Base-by-base conservation (phyloP, 2,329 filamentous ascomycete genomes). In the Calonectria multiphialidica region DNA sequence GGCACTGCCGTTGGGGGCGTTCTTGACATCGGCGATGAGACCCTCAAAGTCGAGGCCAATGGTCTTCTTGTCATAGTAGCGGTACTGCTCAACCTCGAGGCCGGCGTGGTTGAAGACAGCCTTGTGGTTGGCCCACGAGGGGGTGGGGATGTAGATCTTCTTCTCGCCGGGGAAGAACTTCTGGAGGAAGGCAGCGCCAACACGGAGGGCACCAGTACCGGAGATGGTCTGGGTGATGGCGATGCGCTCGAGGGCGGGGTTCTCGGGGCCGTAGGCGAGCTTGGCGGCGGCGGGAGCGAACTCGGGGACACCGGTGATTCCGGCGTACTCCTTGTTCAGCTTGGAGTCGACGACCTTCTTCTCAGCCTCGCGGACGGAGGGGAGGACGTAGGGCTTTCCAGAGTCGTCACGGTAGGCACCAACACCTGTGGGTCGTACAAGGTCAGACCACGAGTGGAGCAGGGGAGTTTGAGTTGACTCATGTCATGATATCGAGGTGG, bases 11-110 rank as follows among this genome's bases (percentile, higher is more conserved):
- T 93, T 91, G 79, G 96, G 95, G 70, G 96, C 95, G 78, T 90
- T 91, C 89, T 97, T 95, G 87, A 99, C 93, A 84, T 98, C 96
- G 81, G 91, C 93, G 72, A 98, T 83, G 90, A 99, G 91, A 81
- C 97, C 97, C 78, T 97, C 95, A 82, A 98, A 98, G 90, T 99
- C 97, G 76, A 99, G 93, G 69, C 96, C 96, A 83, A 98, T 98
- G 82, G 96, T 98, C 84, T 98, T 93, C 90, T 98, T 97, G 92
- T 98, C 95, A 90, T 98, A 99, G 92, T 99, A 99, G 81, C 95
- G 91, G 91, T 99, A 99, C 88, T 96, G 95, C 87, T 96, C 92
- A 74, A 98, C 95, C 86, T 94, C 90, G 77, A 99, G 91, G 70
- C 96, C 95, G 37, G 95, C 94, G 86, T 98, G 96, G 87, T 91